These are phyloP conservation scores for Pestalotiopsis sp. DNA, from an alignment of 2,329 filamentous ascomycete genomes.

Conservation along the genomic window DNA sequence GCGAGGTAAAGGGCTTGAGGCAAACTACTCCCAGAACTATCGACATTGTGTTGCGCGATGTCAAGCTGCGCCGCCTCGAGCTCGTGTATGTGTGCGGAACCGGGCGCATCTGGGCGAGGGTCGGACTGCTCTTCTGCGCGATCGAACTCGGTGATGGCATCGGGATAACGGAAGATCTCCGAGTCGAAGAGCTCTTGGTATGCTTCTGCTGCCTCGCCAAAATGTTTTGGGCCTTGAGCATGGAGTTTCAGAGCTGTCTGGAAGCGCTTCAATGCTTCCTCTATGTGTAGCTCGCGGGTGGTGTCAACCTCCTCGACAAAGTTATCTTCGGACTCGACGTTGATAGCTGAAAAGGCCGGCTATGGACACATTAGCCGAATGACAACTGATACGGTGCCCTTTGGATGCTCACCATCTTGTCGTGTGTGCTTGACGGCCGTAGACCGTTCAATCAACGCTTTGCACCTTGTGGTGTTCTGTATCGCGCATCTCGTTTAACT, in stretches of 20 bases:
- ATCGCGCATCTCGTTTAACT: not conserved
- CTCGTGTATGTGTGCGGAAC: slow-evolving; percentile 50
- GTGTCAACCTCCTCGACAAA: slow-evolving; percentile 91
- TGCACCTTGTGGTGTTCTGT: not conserved
- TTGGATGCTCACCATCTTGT: not conserved
- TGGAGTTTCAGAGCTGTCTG: slow-evolving; percentile 90
- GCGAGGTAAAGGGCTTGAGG: slow-evolving; percentile 90
- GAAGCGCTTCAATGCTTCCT: slow-evolving; percentile 94
- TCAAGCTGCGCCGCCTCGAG: slow-evolving; percentile 48
- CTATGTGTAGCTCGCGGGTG: slow-evolving; percentile 93
- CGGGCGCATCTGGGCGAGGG: slow-evolving; percentile 46
- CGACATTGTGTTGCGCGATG: slow-evolving; percentile 58
- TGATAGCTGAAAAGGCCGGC: slow-evolving; percentile 82
- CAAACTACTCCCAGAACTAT: slow-evolving; percentile 78
- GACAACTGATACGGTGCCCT: not conserved
- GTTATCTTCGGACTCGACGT: slow-evolving; percentile 91
- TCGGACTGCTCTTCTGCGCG: slow-evolving; percentile 64
- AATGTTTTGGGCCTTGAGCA: slow-evolving; percentile 78
- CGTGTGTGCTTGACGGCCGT: not conserved
- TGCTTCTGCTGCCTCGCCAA: slow-evolving; percentile 75
- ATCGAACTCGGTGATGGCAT: slow-evolving; percentile 83
- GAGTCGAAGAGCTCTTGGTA: slow-evolving; percentile 87
- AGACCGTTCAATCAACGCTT: not conserved
- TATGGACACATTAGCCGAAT: slow-evolving; percentile 28
- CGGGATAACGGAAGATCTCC: slow-evolving; percentile 91